Conservation (phyloP, 306 rosid species). For the Mucuna pruriens region DNA sequence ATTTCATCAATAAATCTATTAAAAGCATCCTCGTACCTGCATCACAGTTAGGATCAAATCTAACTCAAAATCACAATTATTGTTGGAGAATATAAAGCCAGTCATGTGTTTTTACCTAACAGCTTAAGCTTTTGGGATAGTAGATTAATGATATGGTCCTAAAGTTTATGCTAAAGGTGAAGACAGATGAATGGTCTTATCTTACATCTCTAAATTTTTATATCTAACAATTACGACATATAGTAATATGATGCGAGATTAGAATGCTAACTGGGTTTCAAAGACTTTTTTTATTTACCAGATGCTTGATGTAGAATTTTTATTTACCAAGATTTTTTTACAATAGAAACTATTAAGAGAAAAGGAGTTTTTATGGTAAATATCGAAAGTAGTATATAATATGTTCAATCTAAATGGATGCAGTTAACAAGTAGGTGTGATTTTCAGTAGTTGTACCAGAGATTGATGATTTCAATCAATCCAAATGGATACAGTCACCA, state of each 20-base stretch:
- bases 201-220: neutral
- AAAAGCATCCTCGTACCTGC: conserved; percentile 96
- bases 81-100: neutral
- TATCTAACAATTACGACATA: neutral
- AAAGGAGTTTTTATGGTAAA: conserved; percentile 6
- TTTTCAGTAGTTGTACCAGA: conserved; percentile 24
- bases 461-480: conserved; percentile 15
- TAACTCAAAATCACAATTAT: conserved; percentile 27
- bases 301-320: conserved; percentile 27
- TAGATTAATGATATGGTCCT: conserved; percentile 8
- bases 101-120: neutral
- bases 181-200: conserved; percentile 18
- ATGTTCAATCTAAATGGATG: conserved; percentile 23
- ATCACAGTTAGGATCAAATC: conserved; percentile 37
- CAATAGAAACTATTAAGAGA: conserved; percentile 11
- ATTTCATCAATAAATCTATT: conserved; percentile 96
- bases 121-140: neutral
- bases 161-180: conserved; percentile 2
- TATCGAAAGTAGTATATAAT: conserved; percentile 13
- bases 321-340: conserved; percentile 8
- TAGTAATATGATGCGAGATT: conserved; percentile 15
- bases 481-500: neutral
- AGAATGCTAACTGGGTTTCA: conserved; percentile 13
- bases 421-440: neutral
- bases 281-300: neutral